Conservation (phyloP, 305 asterid species). For the Fraxinus greggii region DNA sequence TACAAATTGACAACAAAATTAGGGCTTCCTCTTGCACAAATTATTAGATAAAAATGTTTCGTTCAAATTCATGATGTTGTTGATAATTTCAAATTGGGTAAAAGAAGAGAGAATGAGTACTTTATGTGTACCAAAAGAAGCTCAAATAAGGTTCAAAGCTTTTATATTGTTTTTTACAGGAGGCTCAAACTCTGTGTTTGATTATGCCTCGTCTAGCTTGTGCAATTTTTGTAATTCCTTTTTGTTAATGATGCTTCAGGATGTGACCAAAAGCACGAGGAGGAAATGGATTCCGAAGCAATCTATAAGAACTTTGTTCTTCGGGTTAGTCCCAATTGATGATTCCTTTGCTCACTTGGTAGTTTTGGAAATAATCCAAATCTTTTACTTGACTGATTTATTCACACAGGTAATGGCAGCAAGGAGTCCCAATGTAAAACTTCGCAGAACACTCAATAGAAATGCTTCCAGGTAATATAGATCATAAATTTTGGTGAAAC, state of each 20-base stretch:
- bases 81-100: not conserved
- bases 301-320: conserved; percentile 82
- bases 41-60: not conserved
- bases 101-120: not conserved
- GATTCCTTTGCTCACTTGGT: conserved; percentile 1
- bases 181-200: not conserved
- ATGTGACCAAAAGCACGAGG: conserved; percentile 85
- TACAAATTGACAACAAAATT: not conserved
- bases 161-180: not conserved
- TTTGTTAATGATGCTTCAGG: conserved; percentile 47
- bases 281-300: conserved; percentile 84
- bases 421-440: conserved; percentile 80
- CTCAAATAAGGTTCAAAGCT: not conserved
- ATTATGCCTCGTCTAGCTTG: not conserved
- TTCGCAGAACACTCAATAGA: conserved; percentile 64
- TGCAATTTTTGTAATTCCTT: not conserved
- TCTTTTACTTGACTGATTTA: conserved; percentile 13
- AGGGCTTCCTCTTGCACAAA: not conserved
- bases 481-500: not conserved
- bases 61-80: not conserved
- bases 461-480: conserved; percentile 54
- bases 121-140: not conserved
- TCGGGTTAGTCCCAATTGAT: conserved; percentile 53
- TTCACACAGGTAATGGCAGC: conserved; percentile 88
- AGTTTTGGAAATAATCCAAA: not conserved